Evolutionary conservation across 1,284 basidiomycete genomes (phyloP).

Genomic region (Leccinum proximum): DNA sequence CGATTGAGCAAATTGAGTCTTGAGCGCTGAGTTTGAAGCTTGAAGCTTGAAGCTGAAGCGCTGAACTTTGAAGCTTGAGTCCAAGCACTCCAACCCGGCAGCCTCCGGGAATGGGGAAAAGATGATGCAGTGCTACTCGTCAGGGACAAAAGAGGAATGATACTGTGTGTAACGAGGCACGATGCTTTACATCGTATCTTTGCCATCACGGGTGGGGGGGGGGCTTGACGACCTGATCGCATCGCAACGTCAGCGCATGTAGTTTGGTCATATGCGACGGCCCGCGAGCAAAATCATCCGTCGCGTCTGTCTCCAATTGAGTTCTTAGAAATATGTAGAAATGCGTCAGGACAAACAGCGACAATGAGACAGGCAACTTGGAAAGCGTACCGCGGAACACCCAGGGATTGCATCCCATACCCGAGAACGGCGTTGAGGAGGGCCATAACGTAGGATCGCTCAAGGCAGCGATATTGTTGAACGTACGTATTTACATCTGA

Average conservation of each 20-base stretch:
- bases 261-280: conserved; percentile 67
- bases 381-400: conserved; percentile 33
- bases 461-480: conserved; percentile 55
- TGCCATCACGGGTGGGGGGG: too few relatives aligned
- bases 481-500: conserved; percentile 70
- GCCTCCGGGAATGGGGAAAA: too few relatives aligned
- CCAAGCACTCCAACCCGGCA: too few relatives aligned
- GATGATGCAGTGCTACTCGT: too few relatives aligned
- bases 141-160: too few relatives aligned
- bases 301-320: conserved; percentile 80
- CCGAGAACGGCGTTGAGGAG: conserved; percentile 42
- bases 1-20: too few relatives aligned
- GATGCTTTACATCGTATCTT: too few relatives aligned
- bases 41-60: too few relatives aligned
- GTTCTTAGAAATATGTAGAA: conserved; percentile 54
- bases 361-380: not conserved
- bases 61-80: too few relatives aligned
- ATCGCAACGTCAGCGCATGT: conserved; percentile 57
- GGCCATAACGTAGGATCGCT: conserved; percentile 73
- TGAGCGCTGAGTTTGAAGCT: too few relatives aligned
- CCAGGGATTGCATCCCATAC: conserved; percentile 61
- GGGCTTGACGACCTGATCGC: conserved; percentile 48
- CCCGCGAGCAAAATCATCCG: conserved; percentile 52
- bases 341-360: not conserved
- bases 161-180: too few relatives aligned